These are phyloP conservation scores for Diversispora eburnea DNA, from an alignment of 192 early-diverging fungal genomes.

Conservation along the genomic window DNA sequence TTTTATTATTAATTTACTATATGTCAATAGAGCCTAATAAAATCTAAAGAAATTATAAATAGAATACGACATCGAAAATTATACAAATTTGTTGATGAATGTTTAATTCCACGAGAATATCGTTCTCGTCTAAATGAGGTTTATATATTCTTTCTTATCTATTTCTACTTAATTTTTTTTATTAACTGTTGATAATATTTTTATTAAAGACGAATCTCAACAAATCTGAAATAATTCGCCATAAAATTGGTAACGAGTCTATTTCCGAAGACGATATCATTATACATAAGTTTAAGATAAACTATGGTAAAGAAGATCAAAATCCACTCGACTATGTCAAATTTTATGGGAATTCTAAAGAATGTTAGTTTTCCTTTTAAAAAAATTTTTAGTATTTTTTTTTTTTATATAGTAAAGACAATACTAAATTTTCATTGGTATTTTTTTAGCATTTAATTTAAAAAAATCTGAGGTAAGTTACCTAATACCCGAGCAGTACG, in stretches of 20 bases:
- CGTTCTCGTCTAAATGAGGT: constrained; percentile 39
- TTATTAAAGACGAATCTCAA: constrained; percentile 57
- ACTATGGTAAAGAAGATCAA: constrained; percentile 77
- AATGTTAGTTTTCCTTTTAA: background rate
- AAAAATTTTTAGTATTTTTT: background rate
- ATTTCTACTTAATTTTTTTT: background rate
- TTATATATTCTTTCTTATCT: constrained; percentile 26
- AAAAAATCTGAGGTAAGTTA: constrained; percentile 66
- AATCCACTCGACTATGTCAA: constrained; percentile 84
- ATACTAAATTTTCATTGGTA: background rate
- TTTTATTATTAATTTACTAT: background rate
- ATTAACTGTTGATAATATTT: constrained; percentile 17
- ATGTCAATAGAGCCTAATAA: constrained; percentile 44
- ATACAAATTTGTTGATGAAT: constrained; percentile 85
- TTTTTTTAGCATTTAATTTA: constrained; percentile 60
- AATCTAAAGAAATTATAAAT: constrained; percentile 64
- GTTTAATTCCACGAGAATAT: constrained; percentile 56
- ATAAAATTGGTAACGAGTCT: constrained; percentile 44
- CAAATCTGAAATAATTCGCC: constrained; percentile 40
- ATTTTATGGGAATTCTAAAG: constrained; percentile 55
- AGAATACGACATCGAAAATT: constrained; percentile 74
- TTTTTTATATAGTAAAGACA: background rate
- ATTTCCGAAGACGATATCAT: constrained; percentile 70
- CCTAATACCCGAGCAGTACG: constrained; percentile 62
- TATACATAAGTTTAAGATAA: constrained; percentile 64